phyloP scores from a whole-genome alignment of 2,329 filamentous ascomycete genomes.

The Bertia moriformis region DNA sequence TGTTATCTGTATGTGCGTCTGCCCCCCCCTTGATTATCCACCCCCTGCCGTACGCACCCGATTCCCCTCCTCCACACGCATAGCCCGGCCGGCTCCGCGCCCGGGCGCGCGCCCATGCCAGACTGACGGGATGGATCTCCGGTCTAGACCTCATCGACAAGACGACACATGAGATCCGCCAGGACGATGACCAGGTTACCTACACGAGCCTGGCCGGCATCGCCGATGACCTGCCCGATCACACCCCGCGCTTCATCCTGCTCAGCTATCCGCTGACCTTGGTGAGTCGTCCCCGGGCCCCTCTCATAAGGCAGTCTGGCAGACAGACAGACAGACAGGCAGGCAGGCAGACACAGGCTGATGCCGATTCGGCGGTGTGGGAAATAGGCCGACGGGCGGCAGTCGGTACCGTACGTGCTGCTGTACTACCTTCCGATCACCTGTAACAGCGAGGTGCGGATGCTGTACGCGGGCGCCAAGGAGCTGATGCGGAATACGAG shows the following conservation, averaged over 20 bases:
- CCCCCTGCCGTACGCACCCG: background rate
- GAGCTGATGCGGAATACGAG: constrained; percentile 88
- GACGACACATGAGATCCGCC: constrained; percentile 75
- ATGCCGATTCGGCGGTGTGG: constrained; percentile 1
- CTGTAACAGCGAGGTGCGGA: constrained; percentile 72
- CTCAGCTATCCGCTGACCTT: constrained; percentile 81
- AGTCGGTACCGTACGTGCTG: constrained; percentile 84
- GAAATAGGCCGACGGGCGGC: constrained; percentile 59
- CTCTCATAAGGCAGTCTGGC: background rate
- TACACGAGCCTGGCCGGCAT: constrained; percentile 73
- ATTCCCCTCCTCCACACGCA: too few species aligned
- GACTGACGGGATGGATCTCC: constrained; percentile 4
- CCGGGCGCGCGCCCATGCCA: background rate
- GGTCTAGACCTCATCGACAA: constrained; percentile 81
- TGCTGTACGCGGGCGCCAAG: constrained; percentile 92
- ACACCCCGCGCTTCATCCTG: constrained; percentile 77
- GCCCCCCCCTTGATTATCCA: too few species aligned
- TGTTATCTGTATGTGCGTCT: constrained; percentile 68
- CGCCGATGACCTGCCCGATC: constrained; percentile 79
- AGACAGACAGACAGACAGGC: too few species aligned
- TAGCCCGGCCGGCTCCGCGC: too few species aligned
- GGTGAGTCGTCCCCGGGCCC: constrained; percentile 30
- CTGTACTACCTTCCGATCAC: constrained; percentile 89
- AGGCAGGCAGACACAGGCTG: too few species aligned
- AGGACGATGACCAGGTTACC: constrained; percentile 60